Evolutionary conservation across 164 flowering plant species (phyloP), one percentile per base, ranked within the genome.

Genomic region (Stephania yunnanensis): DNA sequence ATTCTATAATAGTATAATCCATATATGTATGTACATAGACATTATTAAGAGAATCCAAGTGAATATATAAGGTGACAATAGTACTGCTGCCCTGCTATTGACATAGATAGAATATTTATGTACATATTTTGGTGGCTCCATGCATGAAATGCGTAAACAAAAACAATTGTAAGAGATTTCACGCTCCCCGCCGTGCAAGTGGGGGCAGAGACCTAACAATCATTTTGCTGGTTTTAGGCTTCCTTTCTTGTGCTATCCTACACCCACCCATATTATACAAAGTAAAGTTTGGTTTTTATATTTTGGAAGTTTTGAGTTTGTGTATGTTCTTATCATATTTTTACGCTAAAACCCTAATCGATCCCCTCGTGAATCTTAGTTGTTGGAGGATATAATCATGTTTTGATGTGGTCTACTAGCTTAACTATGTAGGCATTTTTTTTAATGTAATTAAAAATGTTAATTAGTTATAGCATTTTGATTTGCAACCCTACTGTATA

Each of bases 141-240:
- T 61, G 66, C 66, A 61, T 61, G 66, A 61, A 61, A 61, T 61
- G 66, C 20, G 20, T 61, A 61, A 61, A 61, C 25, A 61, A 61
- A 61, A n/a, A 19, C 17, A 50, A 50, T 50, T 12, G 25, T 19
- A 20, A 61, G 5, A 61, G 66, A 61, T n/a, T 61, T 2, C 25
- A n/a, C 29, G 7, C 20, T 20, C 22, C 22, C 20, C 20, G 19
- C 25, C 4, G 66, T 61, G 9, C 66, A n/a, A 61, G 66, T 61
- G 66, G 66, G 61, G 7, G 66, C 66, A n/a, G 66, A n/a, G 66
- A 61, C 66, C 66, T 17, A 61, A 6, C 22, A 61, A 61, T 61
- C 66, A 61, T 61, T 5, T 61, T 6, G 20, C 13, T 58, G 64
- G 64, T 15, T n/a, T 58, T 58, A 58, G 64, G 64, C 64, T 58